Percentiles rank a stretch among this genome's conserved stretches.
phyloP scores from a whole-genome alignment of 73 alveolate genomes.

The Tetrahymena malaccensis region DNA sequence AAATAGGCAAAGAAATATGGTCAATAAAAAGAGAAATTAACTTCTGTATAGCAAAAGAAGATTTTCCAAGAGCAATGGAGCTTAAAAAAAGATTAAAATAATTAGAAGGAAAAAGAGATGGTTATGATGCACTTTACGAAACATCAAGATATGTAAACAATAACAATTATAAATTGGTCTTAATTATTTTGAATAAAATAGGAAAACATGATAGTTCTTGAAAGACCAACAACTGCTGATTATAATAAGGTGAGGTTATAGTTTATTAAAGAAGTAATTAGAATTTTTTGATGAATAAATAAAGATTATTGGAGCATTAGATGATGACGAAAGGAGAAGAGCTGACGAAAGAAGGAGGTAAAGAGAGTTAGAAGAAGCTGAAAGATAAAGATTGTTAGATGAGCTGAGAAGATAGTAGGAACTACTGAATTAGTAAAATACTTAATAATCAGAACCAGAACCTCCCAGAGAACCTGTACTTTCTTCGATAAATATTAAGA shows the following conservation, averaged over 20 bases:
- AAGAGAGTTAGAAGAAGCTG: constrained; percentile 47
- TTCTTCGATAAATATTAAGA: background rate
- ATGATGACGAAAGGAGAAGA: constrained; percentile 56
- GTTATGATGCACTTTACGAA: constrained; percentile 94
- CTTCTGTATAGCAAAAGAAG: constrained; percentile 83
- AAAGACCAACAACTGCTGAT: constrained; percentile 71
- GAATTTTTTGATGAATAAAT: background rate
- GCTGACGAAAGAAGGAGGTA: constrained; percentile 48
- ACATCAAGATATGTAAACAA: constrained; percentile 82
- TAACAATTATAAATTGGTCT: background rate
- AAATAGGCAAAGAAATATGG: constrained; percentile 89
- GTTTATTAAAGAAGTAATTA: background rate
- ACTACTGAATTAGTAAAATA: background rate
- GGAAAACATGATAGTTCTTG: constrained; percentile 72
- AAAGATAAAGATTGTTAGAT: constrained; percentile 20
- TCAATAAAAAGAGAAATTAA: constrained; percentile 82
- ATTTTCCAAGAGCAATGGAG: constrained; percentile 77
- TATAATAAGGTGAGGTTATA: constrained; percentile 18
- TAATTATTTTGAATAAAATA: background rate
- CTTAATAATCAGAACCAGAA: background rate
- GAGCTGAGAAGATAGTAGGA: background rate
- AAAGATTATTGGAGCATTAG: constrained; percentile 17
- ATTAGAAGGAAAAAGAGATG: constrained; percentile 77
- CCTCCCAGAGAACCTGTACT: background rate
- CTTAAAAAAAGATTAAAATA: constrained; percentile 72